Evolutionary conservation across 495 filamentous ascomycete genomes (phyloP).

Genomic region (Daldinia childiae): DNA sequence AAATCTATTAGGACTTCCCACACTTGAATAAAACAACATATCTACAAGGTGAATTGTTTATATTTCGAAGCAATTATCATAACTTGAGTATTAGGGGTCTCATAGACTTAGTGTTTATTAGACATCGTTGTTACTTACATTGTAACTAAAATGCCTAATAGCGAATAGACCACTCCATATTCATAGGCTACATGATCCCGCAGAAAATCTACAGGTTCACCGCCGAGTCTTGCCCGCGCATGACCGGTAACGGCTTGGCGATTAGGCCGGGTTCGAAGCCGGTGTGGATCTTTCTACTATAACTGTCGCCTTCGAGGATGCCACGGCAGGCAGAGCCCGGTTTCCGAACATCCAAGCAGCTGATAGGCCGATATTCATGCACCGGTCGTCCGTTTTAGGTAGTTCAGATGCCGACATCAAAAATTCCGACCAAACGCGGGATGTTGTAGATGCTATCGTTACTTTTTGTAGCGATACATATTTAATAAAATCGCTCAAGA

Average conservation of each 20-base stretch:
- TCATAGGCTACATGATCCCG: no score
- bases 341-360: neutral
- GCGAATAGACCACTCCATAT: neutral
- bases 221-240: conserved; percentile 13
- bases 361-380: conserved; percentile 26
- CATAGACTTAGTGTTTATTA: neutral
- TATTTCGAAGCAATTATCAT: neutral
- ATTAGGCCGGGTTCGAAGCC: conserved; percentile 24
- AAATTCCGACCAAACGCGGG: conserved; percentile 6
- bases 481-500: neutral
- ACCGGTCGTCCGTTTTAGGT: conserved; percentile 19
- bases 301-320: conserved; percentile 19
- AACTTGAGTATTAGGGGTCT: neutral
- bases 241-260: conserved; percentile 21
- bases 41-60: neutral
- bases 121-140: neutral
- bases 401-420: conserved; percentile 21
- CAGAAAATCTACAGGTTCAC: neutral
- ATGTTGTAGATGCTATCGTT: conserved; percentile 1
- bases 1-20: neutral
- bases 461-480: conserved; percentile 1
- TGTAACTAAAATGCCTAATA: neutral
- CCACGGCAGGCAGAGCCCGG: conserved; percentile 3
- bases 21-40: neutral
- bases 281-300: conserved; percentile 23